Percentiles rank a stretch among this genome's conserved stretches.
Evolutionary conservation across 257 asterid genomes (phyloP).

Genomic region (Ophiorrhiza pumila): DNA sequence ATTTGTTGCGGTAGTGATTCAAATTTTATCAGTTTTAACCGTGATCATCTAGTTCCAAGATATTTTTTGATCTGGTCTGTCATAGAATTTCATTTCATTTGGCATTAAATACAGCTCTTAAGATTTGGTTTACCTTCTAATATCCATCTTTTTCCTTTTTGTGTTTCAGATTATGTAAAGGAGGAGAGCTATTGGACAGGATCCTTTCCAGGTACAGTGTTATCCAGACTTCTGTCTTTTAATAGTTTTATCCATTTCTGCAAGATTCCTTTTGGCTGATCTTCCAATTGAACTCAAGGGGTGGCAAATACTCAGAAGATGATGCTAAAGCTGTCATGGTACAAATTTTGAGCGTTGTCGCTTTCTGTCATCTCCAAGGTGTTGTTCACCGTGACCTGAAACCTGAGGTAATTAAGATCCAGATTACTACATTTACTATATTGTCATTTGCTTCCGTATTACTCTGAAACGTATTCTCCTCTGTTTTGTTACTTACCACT

Average conservation of each 20-base stretch:
- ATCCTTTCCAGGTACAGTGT: conserved; percentile 63
- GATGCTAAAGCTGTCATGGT: conserved; percentile 64
- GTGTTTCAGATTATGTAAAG: conserved; percentile 66
- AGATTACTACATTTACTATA: background rate
- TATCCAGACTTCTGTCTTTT: background rate
- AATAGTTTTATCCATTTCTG: background rate
- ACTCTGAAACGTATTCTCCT: background rate
- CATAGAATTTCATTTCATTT: background rate
- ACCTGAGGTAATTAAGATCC: conserved; percentile 49
- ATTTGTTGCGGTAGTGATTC: background rate
- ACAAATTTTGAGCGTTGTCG: conserved; percentile 57
- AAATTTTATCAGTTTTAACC: background rate
- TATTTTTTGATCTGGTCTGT: background rate
- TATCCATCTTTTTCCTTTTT: background rate
- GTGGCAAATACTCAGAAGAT: conserved; percentile 68
- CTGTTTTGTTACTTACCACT: background rate
- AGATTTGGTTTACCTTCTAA: background rate
- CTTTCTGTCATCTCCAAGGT: conserved; percentile 89
- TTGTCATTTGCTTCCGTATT: background rate
- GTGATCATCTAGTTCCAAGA: too few relatives aligned
- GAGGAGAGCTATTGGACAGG: conserved; percentile 78
- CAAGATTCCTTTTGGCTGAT: conserved; percentile 6
- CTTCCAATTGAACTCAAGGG: conserved; percentile 36
- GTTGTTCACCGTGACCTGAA: conserved; percentile 75
- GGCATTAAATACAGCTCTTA: background rate